Percentiles rank a stretch among this genome's conserved stretches.
These are phyloP conservation scores for Spatholobus suberectus DNA, from an alignment of 306 rosid genomes.

Conservation along the genomic window DNA sequence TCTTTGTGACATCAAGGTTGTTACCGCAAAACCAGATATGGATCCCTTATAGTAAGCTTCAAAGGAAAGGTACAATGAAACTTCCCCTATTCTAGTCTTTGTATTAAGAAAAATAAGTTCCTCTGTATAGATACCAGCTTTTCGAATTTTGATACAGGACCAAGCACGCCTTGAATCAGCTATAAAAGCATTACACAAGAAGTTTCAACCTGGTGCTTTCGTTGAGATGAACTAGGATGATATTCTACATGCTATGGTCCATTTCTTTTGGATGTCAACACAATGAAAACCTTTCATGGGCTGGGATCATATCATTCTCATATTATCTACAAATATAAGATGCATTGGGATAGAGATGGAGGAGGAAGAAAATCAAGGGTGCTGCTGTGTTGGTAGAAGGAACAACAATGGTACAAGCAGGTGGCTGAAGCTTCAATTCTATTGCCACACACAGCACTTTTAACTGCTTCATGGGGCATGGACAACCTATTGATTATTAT, in stretches of 20 bases:
- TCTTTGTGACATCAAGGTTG: constrained; percentile 65
- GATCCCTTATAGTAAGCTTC: constrained; percentile 61
- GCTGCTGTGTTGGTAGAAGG: constrained; percentile 26
- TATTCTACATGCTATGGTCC: constrained; percentile 26
- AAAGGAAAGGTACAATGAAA: constrained; percentile 70
- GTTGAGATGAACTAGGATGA: constrained; percentile 48
- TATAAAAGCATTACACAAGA: constrained; percentile 57
- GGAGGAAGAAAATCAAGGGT: constrained; percentile 27
- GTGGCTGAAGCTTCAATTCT: constrained; percentile 35
- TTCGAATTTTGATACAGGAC: constrained; percentile 59
- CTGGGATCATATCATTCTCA: constrained; percentile 31
- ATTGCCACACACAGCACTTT: constrained; percentile 19
- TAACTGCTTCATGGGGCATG: constrained; percentile 33
- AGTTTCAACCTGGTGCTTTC: constrained; percentile 70
- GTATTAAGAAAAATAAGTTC: neutral
- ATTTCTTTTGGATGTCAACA: constrained; percentile 30
- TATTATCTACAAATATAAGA: constrained; percentile 21
- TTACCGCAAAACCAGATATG: constrained; percentile 68
- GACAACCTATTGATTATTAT: constrained; percentile 38
- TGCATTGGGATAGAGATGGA: constrained; percentile 32
- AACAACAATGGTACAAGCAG: constrained; percentile 26
- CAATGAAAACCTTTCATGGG: constrained; percentile 36
- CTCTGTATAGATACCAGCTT: neutral
- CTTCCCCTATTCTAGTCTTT: constrained; percentile 9
- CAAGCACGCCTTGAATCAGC: constrained; percentile 65